Percentiles rank a stretch among this genome's conserved stretches.
phyloP scores from a whole-genome alignment of 2,329 filamentous ascomycete genomes.

The Cordyceps pruinosa region DNA sequence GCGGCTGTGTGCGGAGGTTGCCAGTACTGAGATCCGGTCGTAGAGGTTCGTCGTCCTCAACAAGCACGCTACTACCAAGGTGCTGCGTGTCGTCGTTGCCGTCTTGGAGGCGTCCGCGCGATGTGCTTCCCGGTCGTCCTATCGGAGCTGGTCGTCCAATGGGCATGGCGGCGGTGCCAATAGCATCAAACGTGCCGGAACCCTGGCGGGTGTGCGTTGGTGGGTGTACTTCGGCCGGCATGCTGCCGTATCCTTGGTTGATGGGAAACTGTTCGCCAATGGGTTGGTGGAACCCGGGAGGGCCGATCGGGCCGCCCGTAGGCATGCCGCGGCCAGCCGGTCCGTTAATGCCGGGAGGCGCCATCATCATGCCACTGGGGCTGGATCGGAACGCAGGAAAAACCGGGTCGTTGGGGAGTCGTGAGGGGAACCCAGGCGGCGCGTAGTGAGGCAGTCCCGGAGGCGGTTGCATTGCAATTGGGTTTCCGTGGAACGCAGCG shows the following conservation, averaged over 20 bases:
- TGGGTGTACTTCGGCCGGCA: conserved; percentile 28
- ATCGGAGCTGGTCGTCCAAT: conserved; percentile 82
- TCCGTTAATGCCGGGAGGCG: conserved; percentile 45
- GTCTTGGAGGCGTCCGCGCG: conserved; percentile 43
- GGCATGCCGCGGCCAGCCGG: conserved; percentile 39
- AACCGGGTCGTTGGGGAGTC: conserved; percentile 46
- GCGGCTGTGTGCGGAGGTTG: conserved; percentile 42
- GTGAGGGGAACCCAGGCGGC: conserved; percentile 48
- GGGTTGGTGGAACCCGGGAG: conserved; percentile 28
- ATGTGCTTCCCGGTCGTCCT: conserved; percentile 72
- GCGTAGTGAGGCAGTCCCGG: conserved; percentile 30
- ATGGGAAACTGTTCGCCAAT: conserved; percentile 28
- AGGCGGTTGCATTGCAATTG: conserved; percentile 46
- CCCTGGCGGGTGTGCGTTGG: conserved; percentile 66
- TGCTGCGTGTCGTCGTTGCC: conserved; percentile 71
- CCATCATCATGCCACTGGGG: conserved; percentile 37
- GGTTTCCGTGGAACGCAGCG: conserved; percentile 47
- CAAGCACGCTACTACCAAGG: conserved; percentile 81
- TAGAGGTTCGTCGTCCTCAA: conserved; percentile 64
- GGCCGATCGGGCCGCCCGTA: conserved; percentile 27
- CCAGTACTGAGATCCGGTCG: conserved; percentile 25
- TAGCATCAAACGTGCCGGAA: conserved; percentile 59
- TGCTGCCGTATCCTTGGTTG: conserved; percentile 24
- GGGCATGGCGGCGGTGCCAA: conserved; percentile 54
- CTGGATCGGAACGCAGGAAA: conserved; percentile 42